Evolutionary conservation across 2,329 filamentous ascomycete genomes (phyloP), one percentile per base, ranked within the genome.

Genomic region (Arthroderma uncinatum): DNA sequence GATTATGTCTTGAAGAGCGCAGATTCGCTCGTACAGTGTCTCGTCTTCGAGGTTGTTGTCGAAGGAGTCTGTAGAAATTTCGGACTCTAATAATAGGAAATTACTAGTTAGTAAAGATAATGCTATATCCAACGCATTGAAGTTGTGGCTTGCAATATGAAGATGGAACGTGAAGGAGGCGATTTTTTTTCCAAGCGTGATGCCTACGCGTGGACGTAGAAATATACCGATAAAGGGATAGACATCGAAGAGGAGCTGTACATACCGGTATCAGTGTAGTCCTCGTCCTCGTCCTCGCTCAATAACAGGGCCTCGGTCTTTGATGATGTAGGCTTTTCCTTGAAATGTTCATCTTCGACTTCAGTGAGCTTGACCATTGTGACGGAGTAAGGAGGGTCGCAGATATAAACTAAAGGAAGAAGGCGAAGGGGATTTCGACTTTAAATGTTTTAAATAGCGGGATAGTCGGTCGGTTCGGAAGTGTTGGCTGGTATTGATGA

Each of bases 321-420:
- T 63, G 73, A 70, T 61, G 83, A 76, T 68, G 86, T 84, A 64
- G 79, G 76, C 73, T 86, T 84, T 65, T 80, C 25, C 72, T 82
- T 78, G 79, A 96, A 95, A 76, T 94, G 88, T 81, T 96, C 91
- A 72, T 97, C 92, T 71, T 94, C 86, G 70, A 97, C 92, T 79
- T 97, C 92, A 71, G 89, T 88, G 71, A 97, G 88, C 76, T 92
- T 89, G 74, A 97, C 92, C 92, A 97, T 96, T 55, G 53, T 60
- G 54, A 50, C 16, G 23, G 42, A 52, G 25, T 55, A 16, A 44
- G 44, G n/a, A 5, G 19, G 33, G 16, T n/a, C 7, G 25, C 7
- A 25, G 14, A n/a, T 53, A 21, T 30, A 19, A 33, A 16, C 14
- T 9, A 12, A 16, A 16, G 4, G 14, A n/a, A 50, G 28, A 4